phyloP scores from a whole-genome alignment of 129 eudicot genomes.

The Arctium lappa region DNA sequence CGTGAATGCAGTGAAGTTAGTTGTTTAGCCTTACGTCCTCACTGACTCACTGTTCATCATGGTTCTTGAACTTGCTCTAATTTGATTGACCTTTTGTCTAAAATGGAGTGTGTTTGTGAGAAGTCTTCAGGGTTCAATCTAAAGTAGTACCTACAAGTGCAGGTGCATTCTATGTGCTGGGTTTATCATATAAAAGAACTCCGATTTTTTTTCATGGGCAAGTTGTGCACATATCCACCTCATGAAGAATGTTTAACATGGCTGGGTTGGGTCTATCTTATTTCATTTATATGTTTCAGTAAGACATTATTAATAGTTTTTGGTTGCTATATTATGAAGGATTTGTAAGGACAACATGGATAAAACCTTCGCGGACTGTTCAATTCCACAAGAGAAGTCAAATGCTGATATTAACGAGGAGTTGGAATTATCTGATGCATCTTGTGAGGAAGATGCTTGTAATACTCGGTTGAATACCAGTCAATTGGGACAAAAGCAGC shows the following conservation, averaged over 20 bases:
- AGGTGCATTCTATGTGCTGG: background rate
- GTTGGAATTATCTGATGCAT: conserved; percentile 84
- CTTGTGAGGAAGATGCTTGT: conserved; percentile 68
- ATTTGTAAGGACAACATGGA: conserved; percentile 86
- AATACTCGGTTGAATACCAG: conserved; percentile 33
- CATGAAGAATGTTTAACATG: background rate
- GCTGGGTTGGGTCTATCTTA: background rate
- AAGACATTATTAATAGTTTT: background rate
- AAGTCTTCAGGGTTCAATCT: background rate
- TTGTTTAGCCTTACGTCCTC: too few species aligned
- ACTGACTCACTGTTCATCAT: too few species aligned
- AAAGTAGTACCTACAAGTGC: background rate
- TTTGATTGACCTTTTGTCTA: background rate
- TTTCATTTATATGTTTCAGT: background rate
- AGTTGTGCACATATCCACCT: background rate
- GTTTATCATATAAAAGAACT: background rate
- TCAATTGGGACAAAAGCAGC: conserved; percentile 31
- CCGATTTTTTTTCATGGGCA: too few species aligned
- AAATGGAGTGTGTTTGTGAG: background rate
- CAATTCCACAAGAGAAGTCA: conserved; percentile 89
- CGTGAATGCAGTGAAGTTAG: too few species aligned
- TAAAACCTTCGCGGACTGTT: conserved; percentile 68
- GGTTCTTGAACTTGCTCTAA: background rate
- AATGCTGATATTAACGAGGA: conserved; percentile 81
- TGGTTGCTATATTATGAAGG: conserved; percentile 39